phyloP scores from a whole-genome alignment of 345 rosid genomes.

The Murraya paniculata region DNA sequence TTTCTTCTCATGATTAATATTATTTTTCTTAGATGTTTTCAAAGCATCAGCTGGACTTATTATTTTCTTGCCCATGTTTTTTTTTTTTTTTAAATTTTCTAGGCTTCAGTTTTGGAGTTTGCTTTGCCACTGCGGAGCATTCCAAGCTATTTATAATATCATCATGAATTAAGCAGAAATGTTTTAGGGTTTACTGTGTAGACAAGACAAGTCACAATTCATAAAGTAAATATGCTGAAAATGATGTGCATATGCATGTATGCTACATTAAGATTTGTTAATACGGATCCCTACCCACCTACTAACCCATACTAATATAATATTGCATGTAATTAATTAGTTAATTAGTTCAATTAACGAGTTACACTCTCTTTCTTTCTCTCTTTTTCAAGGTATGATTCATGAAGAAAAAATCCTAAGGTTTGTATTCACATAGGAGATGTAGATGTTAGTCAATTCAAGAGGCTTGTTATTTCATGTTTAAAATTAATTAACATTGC shows the following conservation, averaged over 20 bases:
- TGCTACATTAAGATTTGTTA: neutral
- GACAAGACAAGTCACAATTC: constrained; percentile 10
- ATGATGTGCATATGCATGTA: constrained; percentile 7
- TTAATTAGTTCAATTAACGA: neutral
- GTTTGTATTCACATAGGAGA: constrained; percentile 14
- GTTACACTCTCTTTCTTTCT: neutral
- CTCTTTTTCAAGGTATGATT: neutral
- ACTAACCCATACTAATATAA: neutral
- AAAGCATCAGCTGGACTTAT: constrained; percentile 9
- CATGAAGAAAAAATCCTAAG: constrained; percentile 3
- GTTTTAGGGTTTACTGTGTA: neutral
- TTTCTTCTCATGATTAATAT: neutral
- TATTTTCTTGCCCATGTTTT: constrained; percentile 36
- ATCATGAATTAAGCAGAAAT: neutral
- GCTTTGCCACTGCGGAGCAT: neutral
- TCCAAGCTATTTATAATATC: neutral
- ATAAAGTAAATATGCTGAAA: constrained; percentile 20
- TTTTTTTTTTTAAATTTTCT: neutral
- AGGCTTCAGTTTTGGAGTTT: neutral
- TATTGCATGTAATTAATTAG: neutral
- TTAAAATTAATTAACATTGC: neutral
- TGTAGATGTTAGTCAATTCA: constrained; percentile 15
- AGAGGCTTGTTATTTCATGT: neutral
- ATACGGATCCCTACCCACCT: constrained; percentile 3
- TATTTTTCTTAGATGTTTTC: constrained; percentile 25